Percentiles rank a stretch among this genome's conserved stretches.
phyloP scores from a whole-genome alignment of 2,329 filamentous ascomycete species.

The Colletotrichum limetticola region DNA sequence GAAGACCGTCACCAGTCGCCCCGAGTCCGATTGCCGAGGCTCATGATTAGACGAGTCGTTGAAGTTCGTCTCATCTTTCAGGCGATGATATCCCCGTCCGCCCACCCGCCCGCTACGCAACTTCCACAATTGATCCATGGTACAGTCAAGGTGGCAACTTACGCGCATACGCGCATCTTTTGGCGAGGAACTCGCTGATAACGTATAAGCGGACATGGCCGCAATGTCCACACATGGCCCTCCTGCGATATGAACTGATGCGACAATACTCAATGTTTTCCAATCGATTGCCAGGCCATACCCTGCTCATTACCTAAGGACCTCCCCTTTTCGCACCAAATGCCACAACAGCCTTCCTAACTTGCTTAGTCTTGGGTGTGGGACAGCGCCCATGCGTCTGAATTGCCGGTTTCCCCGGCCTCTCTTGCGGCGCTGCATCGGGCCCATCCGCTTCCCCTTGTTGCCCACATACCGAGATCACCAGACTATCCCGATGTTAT shows the following conservation, averaged over 20 bases:
- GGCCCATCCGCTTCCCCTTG: neutral
- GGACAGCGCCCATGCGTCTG: neutral
- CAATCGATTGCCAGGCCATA: neutral
- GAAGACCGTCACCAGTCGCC: neutral
- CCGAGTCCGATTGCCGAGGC: neutral
- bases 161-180: neutral
- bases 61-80: neutral
- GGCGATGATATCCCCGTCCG: neutral
- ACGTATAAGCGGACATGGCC: neutral
- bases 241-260: neutral
- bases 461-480: slow-evolving; percentile 19
- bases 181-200: slow-evolving; percentile 1
- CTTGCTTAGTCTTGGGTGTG: slow-evolving; percentile 8
- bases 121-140: neutral
- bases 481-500: neutral
- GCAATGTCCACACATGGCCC: neutral
- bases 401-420: slow-evolving; percentile 11
- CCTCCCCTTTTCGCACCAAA: slow-evolving; percentile 18
- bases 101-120: too few relatives aligned
- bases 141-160: neutral
- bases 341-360: slow-evolving; percentile 23
- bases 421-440: neutral
- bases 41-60: neutral
- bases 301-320: slow-evolving; percentile 15
- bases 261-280: neutral